Conservation (phyloP, 805 yeast genomes). For the Tetrapisispora nanseiensis region DNA sequence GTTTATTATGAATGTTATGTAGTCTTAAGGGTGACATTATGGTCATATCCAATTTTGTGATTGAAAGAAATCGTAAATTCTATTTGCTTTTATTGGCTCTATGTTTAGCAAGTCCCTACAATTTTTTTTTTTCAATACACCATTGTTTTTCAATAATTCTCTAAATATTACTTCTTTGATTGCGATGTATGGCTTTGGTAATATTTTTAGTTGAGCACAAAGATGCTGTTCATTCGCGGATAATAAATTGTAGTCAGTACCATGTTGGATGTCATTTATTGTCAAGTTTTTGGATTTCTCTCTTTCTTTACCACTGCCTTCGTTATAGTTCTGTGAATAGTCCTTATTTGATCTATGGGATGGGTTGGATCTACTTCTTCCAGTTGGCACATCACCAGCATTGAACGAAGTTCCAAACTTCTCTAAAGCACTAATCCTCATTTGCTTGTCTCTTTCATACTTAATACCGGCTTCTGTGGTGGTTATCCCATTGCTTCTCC, state of each 20-base stretch:
- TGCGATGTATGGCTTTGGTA: conserved; percentile 90
- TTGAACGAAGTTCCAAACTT: conserved; percentile 33
- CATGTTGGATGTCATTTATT: conserved; percentile 60
- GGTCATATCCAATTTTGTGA: conserved; percentile 72
- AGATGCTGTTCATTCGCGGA: conserved; percentile 82
- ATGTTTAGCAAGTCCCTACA: conserved; percentile 79
- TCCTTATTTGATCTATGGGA: conserved; percentile 22
- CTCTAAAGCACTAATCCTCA: conserved; percentile 53
- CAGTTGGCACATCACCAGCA: conserved; percentile 10
- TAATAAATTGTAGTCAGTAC: conserved; percentile 73
- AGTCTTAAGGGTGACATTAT: not conserved
- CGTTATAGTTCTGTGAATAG: conserved; percentile 20
- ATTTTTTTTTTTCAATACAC: conserved; percentile 67
- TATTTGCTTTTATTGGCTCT: conserved; percentile 77
- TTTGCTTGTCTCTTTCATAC: conserved; percentile 80
- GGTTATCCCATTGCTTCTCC: conserved; percentile 85
- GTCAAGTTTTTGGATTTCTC: conserved; percentile 32
- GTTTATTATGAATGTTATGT: not conserved
- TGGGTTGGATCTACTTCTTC: conserved; percentile 23
- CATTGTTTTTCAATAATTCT: conserved; percentile 79
- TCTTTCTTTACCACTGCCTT: conserved; percentile 22
- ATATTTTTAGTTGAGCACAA: conserved; percentile 72
- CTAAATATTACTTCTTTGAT: conserved; percentile 84
- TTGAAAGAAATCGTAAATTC: conserved; percentile 86
- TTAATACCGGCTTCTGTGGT: conserved; percentile 72